Evolutionary conservation across 805 yeast genomes (phyloP).

Genomic region (Kluyveromyces siamensis): DNA sequence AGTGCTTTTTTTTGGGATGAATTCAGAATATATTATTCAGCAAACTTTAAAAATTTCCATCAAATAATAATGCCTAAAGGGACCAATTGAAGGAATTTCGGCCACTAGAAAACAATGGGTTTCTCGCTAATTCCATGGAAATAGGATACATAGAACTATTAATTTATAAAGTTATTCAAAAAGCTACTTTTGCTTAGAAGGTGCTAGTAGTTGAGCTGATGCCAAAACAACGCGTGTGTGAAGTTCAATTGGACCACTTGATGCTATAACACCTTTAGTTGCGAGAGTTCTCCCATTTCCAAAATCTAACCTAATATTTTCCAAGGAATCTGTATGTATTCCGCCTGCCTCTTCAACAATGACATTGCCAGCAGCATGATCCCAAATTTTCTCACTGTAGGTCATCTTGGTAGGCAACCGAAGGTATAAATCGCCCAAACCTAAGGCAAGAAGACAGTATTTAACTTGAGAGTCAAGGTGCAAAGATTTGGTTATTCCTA

Average conservation of each 20-base stretch:
- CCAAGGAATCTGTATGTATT: slow-evolving; percentile 65
- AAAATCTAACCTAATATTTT: slow-evolving; percentile 67
- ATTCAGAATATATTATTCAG: too few relatives aligned
- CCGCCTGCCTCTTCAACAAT: slow-evolving; percentile 90
- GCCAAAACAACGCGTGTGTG: slow-evolving; percentile 20
- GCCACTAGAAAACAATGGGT: too few relatives aligned
- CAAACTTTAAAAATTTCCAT: too few relatives aligned
- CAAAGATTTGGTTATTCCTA: slow-evolving; percentile 58
- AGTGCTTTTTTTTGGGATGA: too few relatives aligned
- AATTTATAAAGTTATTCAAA: too few relatives aligned
- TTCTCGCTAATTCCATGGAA: too few relatives aligned
- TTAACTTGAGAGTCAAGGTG: slow-evolving; percentile 94
- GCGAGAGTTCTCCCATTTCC: slow-evolving; percentile 72
- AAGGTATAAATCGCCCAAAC: slow-evolving; percentile 86
- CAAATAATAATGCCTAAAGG: too few relatives aligned
- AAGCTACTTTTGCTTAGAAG: background rate
- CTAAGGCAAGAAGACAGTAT: slow-evolving; percentile 83
- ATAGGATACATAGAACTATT: too few relatives aligned
- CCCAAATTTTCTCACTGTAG: slow-evolving; percentile 96
- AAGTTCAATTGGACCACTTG: slow-evolving; percentile 30
- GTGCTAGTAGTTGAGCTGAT: slow-evolving; percentile 8
- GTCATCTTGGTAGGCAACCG: slow-evolving; percentile 71
- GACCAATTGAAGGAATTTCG: too few relatives aligned
- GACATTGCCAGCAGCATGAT: slow-evolving; percentile 93
- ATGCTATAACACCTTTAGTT: slow-evolving; percentile 92